Conservation (phyloP, 2,329 filamentous ascomycete species). For the Coniochaeta sp. region DNA sequence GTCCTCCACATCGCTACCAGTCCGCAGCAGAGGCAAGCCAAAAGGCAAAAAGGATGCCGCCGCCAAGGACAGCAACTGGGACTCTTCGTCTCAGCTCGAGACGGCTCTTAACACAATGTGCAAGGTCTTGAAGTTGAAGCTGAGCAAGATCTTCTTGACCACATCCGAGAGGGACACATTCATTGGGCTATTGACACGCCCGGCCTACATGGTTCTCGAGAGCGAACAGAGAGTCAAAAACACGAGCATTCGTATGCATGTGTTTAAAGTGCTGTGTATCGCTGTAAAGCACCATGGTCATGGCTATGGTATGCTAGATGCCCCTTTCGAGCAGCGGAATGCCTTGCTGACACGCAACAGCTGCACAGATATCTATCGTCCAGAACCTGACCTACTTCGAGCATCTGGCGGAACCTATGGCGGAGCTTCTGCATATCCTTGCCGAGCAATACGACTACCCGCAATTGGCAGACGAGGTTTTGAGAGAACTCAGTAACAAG, state of each 20-base stretch:
- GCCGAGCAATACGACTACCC: slow-evolving; percentile 97
- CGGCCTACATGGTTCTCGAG: slow-evolving; percentile 89
- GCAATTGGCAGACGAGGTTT: slow-evolving; percentile 85
- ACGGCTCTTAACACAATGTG: slow-evolving; percentile 88
- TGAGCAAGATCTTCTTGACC: slow-evolving; percentile 88
- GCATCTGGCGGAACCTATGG: slow-evolving; percentile 98
- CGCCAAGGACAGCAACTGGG: slow-evolving; percentile 72
- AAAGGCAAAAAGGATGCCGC: slow-evolving; percentile 67
- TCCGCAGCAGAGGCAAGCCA: slow-evolving; percentile 64
- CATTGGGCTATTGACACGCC: slow-evolving; percentile 81
- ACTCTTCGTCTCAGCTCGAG: slow-evolving; percentile 82
- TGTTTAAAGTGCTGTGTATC: slow-evolving; percentile 93
- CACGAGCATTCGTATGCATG: slow-evolving; percentile 87
- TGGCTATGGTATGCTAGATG: slow-evolving; percentile 64
- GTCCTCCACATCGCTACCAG: slow-evolving; percentile 61
- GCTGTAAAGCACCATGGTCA: slow-evolving; percentile 97
- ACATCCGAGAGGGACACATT: slow-evolving; percentile 96
- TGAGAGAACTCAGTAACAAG: slow-evolving; percentile 92
- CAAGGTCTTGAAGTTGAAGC: slow-evolving; percentile 87
- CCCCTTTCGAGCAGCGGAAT: neutral
- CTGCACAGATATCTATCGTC: slow-evolving; percentile 94
- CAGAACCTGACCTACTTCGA: slow-evolving; percentile 98
- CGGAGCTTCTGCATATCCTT: slow-evolving; percentile 92
- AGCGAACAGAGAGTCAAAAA: slow-evolving; percentile 89
- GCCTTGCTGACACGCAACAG: slow-evolving; percentile 34